Base-by-base conservation (phyloP, 495 filamentous ascomycete genomes). In the Polyplosphaeria fusca region DNA sequence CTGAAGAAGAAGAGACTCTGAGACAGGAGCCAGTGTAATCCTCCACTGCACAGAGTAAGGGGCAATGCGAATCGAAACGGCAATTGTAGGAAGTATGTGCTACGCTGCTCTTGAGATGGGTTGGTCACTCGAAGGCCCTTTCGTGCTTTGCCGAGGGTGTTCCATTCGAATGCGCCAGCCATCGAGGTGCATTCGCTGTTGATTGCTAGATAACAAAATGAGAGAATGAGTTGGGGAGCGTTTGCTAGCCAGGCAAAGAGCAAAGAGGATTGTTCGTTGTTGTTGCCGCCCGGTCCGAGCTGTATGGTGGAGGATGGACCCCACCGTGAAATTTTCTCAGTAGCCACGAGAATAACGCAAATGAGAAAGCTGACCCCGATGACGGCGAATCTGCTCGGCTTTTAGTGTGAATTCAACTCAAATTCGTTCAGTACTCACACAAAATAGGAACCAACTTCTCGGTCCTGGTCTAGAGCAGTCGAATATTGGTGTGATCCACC, bases 21-120 rank as follows among this genome's bases (percentile, higher is more conserved):
- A 16, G 59, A 63, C 11, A 57, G 44, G 13, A 63, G 53, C 59
- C 59, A 63, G 24, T 63, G 59, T 4, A 63, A 22, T 2, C 49
- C 16, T 4, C 46, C 48, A 37, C 50, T 56, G 4, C 55, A 13
- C 1, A 19, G 38, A 32, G 58, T 50, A 11, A 64, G 42, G 2
- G 61, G 61, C 1, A 61, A 13, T 3, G 37, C 51, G 40, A 45
- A 64, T 3, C 61, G 61, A 38, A 61, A 64, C 7, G 61, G 61
- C 2, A 64, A 19, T 27, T 55, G 37, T 1, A 64, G 39, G 55
- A 61, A 60, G 40, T 64, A 64, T 1, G 61, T 56, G 9, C 13
- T 30, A 7, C 61, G 57, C 38, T 64, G 61, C 5, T 14, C 22
- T 18, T 32, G 14, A 3, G 48, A 42, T 4, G 37, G 12, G 19